Conservation (phyloP, 129 eudicot genomes). For the Pittosporum tobira region DNA sequence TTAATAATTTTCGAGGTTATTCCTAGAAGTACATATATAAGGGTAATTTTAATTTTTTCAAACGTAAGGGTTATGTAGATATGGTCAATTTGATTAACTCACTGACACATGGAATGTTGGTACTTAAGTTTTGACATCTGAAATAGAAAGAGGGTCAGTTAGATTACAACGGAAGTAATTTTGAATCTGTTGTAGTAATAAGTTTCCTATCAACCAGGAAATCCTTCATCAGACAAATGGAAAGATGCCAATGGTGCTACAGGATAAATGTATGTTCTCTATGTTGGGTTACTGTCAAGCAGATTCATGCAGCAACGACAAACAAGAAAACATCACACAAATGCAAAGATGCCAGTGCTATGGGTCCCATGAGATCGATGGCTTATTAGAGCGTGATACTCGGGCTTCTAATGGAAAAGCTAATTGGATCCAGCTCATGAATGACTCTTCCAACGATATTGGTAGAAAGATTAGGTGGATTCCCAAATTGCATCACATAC, state of each 20-base stretch:
- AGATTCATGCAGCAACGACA: conserved; percentile 25
- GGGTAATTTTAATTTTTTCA: too few species aligned
- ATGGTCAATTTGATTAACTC: too few species aligned
- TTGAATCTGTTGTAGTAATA: neutral
- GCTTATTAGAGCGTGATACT: conserved; percentile 28
- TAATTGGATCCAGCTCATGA: conserved; percentile 33
- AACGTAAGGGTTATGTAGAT: too few species aligned
- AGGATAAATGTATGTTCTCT: conserved; percentile 46
- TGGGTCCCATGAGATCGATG: conserved; percentile 37
- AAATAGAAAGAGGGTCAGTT: neutral
- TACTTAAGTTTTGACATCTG: too few species aligned
- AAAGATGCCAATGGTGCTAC: conserved; percentile 60
- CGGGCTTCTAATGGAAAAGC: conserved; percentile 18
- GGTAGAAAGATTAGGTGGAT: conserved; percentile 25
- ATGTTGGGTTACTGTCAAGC: conserved; percentile 50
- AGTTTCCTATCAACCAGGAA: conserved; percentile 34
- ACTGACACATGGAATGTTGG: too few species aligned
- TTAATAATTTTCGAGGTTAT: too few species aligned
- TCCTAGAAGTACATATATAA: too few species aligned
- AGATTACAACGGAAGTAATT: neutral
- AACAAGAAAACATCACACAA: too few species aligned
- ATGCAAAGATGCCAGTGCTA: conserved; percentile 21
- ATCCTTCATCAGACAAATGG: conserved; percentile 38
- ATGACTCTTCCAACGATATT: conserved; percentile 20
- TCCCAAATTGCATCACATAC: conserved; percentile 65